Evolutionary conservation across 139 green algal species (phyloP).

Genomic region (Volvox africanus): DNA sequence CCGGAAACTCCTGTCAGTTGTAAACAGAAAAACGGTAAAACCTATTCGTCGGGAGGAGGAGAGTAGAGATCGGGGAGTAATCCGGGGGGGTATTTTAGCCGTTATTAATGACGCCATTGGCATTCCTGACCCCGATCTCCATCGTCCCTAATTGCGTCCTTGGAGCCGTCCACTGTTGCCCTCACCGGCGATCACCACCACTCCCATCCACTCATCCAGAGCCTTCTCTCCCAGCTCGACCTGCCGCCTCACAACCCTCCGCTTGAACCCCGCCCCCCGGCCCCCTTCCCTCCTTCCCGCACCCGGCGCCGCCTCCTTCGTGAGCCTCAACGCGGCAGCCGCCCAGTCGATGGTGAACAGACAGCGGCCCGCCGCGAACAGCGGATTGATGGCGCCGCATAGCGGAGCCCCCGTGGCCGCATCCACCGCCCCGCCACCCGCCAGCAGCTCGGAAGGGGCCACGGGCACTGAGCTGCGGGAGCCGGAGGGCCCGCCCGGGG

Average conservation of each 20-base stretch:
- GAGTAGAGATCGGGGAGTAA: too few species aligned
- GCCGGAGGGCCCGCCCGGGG: not conserved
- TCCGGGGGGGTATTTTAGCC: too few species aligned
- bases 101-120: too few species aligned
- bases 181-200: too few species aligned
- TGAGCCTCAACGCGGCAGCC: not conserved
- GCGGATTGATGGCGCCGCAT: conserved; percentile 18
- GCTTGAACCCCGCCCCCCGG: not conserved
- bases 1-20: conserved; percentile 1
- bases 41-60: too few species aligned
- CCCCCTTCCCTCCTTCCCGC: not conserved
- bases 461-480: not conserved
- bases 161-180: too few species aligned
- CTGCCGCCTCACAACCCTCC: not conserved
- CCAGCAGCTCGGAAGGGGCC: not conserved
- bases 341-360: conserved; percentile 40
- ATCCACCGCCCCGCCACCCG: not conserved
- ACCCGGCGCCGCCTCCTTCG: not conserved
- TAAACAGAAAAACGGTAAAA: too few species aligned
- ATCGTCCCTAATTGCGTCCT: too few species aligned
- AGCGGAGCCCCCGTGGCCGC: not conserved
- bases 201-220: too few species aligned
- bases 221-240: not conserved
- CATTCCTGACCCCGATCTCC: too few species aligned
- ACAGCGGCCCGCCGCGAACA: conserved; percentile 20